These are phyloP conservation scores for Globisporangium paroecandrum DNA, from an alignment of 352 stramenopile species.

Conservation along the genomic window DNA sequence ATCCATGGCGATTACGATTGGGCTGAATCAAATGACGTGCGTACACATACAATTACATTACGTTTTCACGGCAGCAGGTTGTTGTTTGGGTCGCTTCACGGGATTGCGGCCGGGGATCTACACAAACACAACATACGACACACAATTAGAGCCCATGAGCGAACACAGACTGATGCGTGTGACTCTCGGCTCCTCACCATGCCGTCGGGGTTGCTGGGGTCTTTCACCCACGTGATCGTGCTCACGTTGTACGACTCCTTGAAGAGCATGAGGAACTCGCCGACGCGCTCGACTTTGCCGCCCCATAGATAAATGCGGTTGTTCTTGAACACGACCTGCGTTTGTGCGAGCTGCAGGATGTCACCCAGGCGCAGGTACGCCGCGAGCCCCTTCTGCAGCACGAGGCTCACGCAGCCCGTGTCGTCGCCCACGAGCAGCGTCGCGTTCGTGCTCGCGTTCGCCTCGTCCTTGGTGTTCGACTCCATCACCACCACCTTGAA, in stretches of 20 bases:
- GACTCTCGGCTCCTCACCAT: slow-evolving; percentile 28
- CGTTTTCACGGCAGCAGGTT: not conserved
- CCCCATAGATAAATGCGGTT: slow-evolving; percentile 76
- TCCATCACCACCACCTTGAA: slow-evolving; percentile 83
- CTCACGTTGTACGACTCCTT: slow-evolving; percentile 83
- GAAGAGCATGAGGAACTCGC: slow-evolving; percentile 84
- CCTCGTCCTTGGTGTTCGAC: slow-evolving; percentile 78
- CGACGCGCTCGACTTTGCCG: slow-evolving; percentile 78
- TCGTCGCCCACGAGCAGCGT: slow-evolving; percentile 84
- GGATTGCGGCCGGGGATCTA: slow-evolving; percentile 60
- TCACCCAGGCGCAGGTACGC: slow-evolving; percentile 70
- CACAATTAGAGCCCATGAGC: not conserved
- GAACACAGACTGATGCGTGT: not conserved
- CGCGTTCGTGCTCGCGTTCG: slow-evolving; percentile 67
- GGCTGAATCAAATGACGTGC: not conserved
- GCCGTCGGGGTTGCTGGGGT: slow-evolving; percentile 63
- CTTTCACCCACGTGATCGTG: slow-evolving; percentile 80
- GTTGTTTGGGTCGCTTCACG: slow-evolving; percentile 50
- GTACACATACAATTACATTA: slow-evolving; percentile 2
- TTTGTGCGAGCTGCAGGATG: slow-evolving; percentile 62
- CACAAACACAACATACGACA: not conserved
- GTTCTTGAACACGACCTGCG: slow-evolving; percentile 79
- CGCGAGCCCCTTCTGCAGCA: slow-evolving; percentile 69
- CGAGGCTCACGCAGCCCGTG: slow-evolving; percentile 71
- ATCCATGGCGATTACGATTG: not conserved